These are phyloP conservation scores for Lagerstroemia speciosa DNA, from an alignment of 345 rosid genomes.

Conservation along the genomic window DNA sequence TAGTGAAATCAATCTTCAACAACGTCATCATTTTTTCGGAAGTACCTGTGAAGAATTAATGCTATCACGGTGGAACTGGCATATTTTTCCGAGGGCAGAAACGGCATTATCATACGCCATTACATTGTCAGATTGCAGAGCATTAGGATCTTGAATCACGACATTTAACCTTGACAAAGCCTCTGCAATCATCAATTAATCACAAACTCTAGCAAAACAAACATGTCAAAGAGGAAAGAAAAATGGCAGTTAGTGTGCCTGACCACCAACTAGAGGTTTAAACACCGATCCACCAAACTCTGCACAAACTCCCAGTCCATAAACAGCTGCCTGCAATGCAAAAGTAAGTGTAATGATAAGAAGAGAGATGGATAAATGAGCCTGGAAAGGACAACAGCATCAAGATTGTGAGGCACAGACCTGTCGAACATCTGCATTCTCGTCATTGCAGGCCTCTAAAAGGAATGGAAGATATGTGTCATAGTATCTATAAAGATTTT, in stretches of 20 bases:
- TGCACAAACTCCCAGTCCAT: conserved; percentile 99
- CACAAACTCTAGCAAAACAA: conserved; percentile 12
- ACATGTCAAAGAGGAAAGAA: neutral
- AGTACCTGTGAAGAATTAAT: conserved; percentile 90
- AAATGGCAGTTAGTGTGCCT: neutral
- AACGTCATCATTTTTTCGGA: too few relatives aligned
- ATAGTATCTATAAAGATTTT: conserved; percentile 51
- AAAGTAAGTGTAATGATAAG: conserved; percentile 13
- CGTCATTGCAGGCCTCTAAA: conserved; percentile 97
- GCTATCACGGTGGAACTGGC: conserved; percentile 79
- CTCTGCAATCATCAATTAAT: conserved; percentile 46
- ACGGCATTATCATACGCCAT: conserved; percentile 99
- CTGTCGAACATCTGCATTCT: conserved; percentile 92
- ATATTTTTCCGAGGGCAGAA: conserved; percentile 95
- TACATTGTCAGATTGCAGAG: conserved; percentile 69
- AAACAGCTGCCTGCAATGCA: conserved; percentile 95
- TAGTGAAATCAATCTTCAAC: neutral
- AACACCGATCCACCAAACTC: conserved; percentile 86
- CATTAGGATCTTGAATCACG: conserved; percentile 72
- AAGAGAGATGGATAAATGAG: conserved; percentile 1
- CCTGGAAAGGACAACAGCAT: neutral
- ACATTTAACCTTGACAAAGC: conserved; percentile 88
- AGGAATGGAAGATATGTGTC: conserved; percentile 93
- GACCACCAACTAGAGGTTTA: conserved; percentile 96
- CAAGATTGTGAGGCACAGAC: conserved; percentile 21